Evolutionary conservation across 2,329 filamentous ascomycete species (phyloP), one percentile per base, ranked within the genome.

Genomic region (Paramyrothecium sp.): DNA sequence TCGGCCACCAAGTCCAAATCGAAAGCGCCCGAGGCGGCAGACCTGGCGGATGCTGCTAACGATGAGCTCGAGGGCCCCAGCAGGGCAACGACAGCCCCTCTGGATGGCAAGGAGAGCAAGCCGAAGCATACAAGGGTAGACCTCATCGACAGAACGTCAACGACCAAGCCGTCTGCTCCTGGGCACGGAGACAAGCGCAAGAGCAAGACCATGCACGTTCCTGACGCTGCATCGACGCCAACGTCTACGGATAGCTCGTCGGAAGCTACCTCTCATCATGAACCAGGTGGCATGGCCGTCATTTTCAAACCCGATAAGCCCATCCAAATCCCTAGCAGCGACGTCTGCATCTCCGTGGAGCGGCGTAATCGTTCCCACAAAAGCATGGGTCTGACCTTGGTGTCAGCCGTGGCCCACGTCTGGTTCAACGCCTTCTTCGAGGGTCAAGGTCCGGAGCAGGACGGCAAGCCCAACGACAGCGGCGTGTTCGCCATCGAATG

Each of bases 351-450:
- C 62, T 88, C 92, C 53, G 86, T 97, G 22, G 93, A 98, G 75
- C 85, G 92, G 8, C 87, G 93, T 38, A 96, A 92, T 73, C 90
- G 89, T 67, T 87, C 90, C 2, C 83, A 85, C 4, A 90, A 90
- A 66, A 85, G 84, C 11, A 89, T 95, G 73, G 89, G 92, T 1
- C 84, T 91, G 63, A 92, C 91, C 0, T 91, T 98, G 87, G 92
- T 97, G 3, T 97, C 94, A 0, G 88, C 93, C 0, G 88, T 98
- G 11, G 93, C 93, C 0, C 94, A 98, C 67, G 91, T 97, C 17
- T 99, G 95, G 95, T 97, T 97, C 79, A 99, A 99, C 68, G 81
- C 88, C 2, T 98, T 88, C 73, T 98, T 98, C 66, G 95, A 98
- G 75, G 92, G 93, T 49, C 78, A 84, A 20, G 89, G 90, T 0